Conservation (phyloP, 352 stramenopile genomes). For the Phytophthora pseudosyringae region DNA sequence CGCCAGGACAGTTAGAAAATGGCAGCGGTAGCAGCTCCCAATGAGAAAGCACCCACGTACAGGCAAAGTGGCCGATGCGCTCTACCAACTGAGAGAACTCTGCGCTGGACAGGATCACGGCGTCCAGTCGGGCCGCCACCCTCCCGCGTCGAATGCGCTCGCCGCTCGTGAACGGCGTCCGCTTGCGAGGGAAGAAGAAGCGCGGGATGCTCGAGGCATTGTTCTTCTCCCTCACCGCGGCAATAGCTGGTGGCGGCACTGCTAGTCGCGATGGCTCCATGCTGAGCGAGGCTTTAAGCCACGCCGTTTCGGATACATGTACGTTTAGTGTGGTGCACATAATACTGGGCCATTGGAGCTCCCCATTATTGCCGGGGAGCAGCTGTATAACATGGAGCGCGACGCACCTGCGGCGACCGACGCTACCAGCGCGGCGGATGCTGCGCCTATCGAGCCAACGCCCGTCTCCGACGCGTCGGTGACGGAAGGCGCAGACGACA, state of each 20-base stretch:
- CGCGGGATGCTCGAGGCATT: slow-evolving; percentile 39
- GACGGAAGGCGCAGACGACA: neutral
- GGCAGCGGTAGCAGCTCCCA: neutral
- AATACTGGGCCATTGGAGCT: slow-evolving; percentile 13
- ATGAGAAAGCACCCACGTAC: slow-evolving; percentile 11
- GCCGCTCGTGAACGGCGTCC: slow-evolving; percentile 33
- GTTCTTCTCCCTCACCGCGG: neutral
- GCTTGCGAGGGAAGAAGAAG: slow-evolving; percentile 52
- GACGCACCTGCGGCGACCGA: slow-evolving; percentile 13
- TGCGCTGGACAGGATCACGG: slow-evolving; percentile 24
- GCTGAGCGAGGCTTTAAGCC: neutral
- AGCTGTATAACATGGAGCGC: slow-evolving; percentile 28
- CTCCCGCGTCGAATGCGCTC: slow-evolving; percentile 29
- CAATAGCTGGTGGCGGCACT: neutral
- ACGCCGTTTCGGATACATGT: slow-evolving; percentile 23
- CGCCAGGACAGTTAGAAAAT: neutral
- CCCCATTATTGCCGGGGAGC: slow-evolving; percentile 19
- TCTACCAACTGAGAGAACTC: slow-evolving; percentile 29
- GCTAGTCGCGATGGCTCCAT: slow-evolving; percentile 3
- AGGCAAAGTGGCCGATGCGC: slow-evolving; percentile 23
- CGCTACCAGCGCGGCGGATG: neutral
- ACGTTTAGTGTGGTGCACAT: slow-evolving; percentile 6
- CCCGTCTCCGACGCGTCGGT: neutral
- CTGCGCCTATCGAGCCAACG: neutral
- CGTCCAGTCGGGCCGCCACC: slow-evolving; percentile 23